Evolutionary conservation across 1,284 basidiomycete species (phyloP).

Genomic region (Lentinus polychrous): DNA sequence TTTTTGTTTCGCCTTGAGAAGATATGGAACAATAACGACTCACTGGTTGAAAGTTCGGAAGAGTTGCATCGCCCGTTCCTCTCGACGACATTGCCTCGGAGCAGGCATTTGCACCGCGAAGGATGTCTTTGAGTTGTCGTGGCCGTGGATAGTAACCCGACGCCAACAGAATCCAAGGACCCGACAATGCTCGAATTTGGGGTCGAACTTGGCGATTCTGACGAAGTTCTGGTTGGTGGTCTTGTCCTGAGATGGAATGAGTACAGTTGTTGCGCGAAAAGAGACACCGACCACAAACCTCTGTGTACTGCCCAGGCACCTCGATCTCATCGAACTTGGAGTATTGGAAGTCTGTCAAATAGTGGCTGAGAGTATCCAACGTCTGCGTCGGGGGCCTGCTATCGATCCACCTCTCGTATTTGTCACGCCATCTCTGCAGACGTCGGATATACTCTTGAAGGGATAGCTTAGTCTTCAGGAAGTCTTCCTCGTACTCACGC

Average conservation of each 20-base stretch:
- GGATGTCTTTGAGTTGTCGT: conserved; percentile 82
- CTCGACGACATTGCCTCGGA: conserved; percentile 82
- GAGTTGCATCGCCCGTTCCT: conserved; percentile 90
- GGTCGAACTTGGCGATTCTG: conserved; percentile 86
- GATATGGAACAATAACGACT: conserved; percentile 18
- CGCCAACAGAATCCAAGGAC: conserved; percentile 85
- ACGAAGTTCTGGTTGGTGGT: conserved; percentile 92
- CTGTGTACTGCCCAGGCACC: conserved; percentile 96
- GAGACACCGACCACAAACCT: conserved; percentile 42
- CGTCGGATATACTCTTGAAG: conserved; percentile 87
- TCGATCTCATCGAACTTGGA: conserved; percentile 98
- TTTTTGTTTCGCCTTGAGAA: neutral
- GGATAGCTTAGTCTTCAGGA: conserved; percentile 75
- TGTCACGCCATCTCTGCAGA: conserved; percentile 90
- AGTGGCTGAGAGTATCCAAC: conserved; percentile 89
- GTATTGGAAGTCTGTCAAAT: conserved; percentile 97
- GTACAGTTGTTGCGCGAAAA: neutral
- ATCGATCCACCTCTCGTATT: conserved; percentile 85
- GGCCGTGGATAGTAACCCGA: conserved; percentile 88
- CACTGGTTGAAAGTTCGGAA: conserved; percentile 92
- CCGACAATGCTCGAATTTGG: conserved; percentile 87
- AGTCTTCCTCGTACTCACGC: conserved; percentile 91
- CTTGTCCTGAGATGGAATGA: conserved; percentile 59
- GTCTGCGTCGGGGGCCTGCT: conserved; percentile 78
- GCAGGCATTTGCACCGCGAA: conserved; percentile 93